Evolutionary conservation across 108 stramenopile species (phyloP).

Genomic region (Epithemia pelagica): DNA sequence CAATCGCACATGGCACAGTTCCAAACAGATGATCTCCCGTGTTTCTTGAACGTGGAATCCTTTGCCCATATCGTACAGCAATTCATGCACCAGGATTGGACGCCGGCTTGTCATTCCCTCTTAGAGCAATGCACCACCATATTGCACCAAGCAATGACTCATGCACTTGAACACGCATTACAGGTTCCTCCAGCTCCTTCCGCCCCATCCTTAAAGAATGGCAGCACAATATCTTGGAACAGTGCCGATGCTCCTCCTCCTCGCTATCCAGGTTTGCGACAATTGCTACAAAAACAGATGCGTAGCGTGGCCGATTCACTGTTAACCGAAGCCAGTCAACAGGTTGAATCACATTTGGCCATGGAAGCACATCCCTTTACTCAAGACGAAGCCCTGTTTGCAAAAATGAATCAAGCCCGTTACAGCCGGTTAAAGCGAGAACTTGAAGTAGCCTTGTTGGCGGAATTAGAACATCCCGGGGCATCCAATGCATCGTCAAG

Average conservation of each 20-base stretch:
- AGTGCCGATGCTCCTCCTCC: background rate
- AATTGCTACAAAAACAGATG: slow-evolving; percentile 17
- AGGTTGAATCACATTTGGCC: slow-evolving; percentile 39
- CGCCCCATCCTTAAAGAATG: background rate
- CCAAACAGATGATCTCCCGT: slow-evolving; percentile 58
- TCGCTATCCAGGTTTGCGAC: slow-evolving; percentile 18
- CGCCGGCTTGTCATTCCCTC: slow-evolving; percentile 32
- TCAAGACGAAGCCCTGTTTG: slow-evolving; percentile 53
- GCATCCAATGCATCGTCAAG: background rate
- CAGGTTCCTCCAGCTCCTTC: background rate
- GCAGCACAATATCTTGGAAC: background rate
- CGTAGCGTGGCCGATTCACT: slow-evolving; percentile 21
- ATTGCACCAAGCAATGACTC: slow-evolving; percentile 4
- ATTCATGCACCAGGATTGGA: slow-evolving; percentile 59
- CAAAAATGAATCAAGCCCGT: slow-evolving; percentile 41
- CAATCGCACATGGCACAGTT: slow-evolving; percentile 37
- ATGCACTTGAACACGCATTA: slow-evolving; percentile 6
- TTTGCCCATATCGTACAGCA: slow-evolving; percentile 56
- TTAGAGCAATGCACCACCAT: slow-evolving; percentile 24
- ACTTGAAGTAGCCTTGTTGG: slow-evolving; percentile 31
- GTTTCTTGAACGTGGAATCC: slow-evolving; percentile 59
- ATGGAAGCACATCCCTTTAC: slow-evolving; percentile 59
- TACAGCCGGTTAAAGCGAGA: slow-evolving; percentile 40
- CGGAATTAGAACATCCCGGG: slow-evolving; percentile 18
- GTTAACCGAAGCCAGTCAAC: slow-evolving; percentile 18